Percentiles rank a stretch among this genome's conserved stretches.
Evolutionary conservation across 2,329 filamentous ascomycete species (phyloP).

Genomic region (Cercospora brassicicola): DNA sequence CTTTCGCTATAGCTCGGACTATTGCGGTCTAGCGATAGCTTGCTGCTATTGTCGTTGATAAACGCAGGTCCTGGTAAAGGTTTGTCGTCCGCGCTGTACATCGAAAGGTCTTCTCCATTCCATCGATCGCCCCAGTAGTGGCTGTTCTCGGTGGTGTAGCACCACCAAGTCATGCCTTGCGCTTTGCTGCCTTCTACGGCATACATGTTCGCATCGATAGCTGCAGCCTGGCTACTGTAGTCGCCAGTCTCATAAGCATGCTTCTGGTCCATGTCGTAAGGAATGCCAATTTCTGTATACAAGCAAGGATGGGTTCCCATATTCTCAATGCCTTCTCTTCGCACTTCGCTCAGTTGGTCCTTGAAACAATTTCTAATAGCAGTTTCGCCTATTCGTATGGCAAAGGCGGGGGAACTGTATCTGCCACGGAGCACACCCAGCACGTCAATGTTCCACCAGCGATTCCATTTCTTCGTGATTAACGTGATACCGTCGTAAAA

Average conservation of each 20-base stretch:
- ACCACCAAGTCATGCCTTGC: constrained; percentile 87
- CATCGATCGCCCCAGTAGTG: constrained; percentile 89
- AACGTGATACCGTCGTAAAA: constrained; percentile 96
- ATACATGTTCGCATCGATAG: constrained; percentile 95
- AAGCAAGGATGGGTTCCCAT: constrained; percentile 87
- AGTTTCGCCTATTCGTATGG: constrained; percentile 86
- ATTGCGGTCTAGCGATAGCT: constrained; percentile 50
- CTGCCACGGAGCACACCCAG: constrained; percentile 85
- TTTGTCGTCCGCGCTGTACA: constrained; percentile 81
- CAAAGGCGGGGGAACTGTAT: constrained; percentile 86
- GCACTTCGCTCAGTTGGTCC: constrained; percentile 80
- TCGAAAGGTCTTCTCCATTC: constrained; percentile 96
- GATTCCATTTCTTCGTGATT: constrained; percentile 98
- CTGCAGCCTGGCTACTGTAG: constrained; percentile 86
- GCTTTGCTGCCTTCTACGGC: constrained; percentile 80
- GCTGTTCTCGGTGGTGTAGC: constrained; percentile 79
- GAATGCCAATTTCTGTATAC: constrained; percentile 94
- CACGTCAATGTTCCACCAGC: constrained; percentile 94
- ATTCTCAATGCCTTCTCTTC: constrained; percentile 81
- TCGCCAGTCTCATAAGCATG: constrained; percentile 93
- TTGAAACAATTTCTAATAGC: constrained; percentile 92
- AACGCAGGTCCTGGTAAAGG: constrained; percentile 53
- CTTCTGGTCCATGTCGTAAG: constrained; percentile 98
- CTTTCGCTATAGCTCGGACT: constrained; percentile 59
- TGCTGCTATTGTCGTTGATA: constrained; percentile 48